A percentile compares a stretch with the other conserved stretches of the same genome.
phyloP scores from a whole-genome alignment of 2,329 filamentous ascomycete species.

The Talaromyces amestolkiae region DNA sequence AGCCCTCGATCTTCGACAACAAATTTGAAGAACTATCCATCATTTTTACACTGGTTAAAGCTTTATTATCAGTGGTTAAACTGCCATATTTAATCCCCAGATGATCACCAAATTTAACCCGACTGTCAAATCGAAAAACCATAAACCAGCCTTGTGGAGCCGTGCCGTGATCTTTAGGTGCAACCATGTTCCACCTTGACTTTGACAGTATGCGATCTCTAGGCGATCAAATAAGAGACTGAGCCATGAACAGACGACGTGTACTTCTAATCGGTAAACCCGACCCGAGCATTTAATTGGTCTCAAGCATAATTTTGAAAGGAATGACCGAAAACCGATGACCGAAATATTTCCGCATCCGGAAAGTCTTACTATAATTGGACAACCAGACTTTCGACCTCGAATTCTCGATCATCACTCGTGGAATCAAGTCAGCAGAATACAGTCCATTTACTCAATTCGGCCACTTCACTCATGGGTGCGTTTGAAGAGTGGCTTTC shows the following conservation, averaged over 20 bases:
- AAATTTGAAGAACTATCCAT: background rate
- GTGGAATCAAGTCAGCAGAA: background rate
- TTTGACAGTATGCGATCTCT: background rate
- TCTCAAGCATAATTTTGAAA: background rate
- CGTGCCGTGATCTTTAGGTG: background rate
- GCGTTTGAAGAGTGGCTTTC: background rate
- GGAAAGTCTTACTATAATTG: slow-evolving; percentile 3
- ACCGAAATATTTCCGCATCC: slow-evolving; percentile 2
- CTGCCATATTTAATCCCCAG: background rate
- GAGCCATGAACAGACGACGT: too few relatives aligned
- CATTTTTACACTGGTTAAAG: too few relatives aligned
- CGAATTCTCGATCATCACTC: background rate
- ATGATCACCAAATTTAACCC: background rate
- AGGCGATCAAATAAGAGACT: background rate
- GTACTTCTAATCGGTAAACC: background rate
- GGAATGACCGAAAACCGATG: background rate
- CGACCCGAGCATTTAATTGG: background rate
- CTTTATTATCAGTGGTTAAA: background rate
- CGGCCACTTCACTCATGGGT: background rate
- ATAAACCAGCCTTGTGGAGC: slow-evolving; percentile 1
- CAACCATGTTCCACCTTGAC: too few relatives aligned
- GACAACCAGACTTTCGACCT: background rate
- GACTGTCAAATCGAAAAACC: background rate
- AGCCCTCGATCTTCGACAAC: background rate
- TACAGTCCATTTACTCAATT: background rate